Percentiles rank a stretch among this genome's conserved stretches.
Evolutionary conservation across 2,329 filamentous ascomycete species (phyloP).

Genomic region (Stachybotrys chartarum): DNA sequence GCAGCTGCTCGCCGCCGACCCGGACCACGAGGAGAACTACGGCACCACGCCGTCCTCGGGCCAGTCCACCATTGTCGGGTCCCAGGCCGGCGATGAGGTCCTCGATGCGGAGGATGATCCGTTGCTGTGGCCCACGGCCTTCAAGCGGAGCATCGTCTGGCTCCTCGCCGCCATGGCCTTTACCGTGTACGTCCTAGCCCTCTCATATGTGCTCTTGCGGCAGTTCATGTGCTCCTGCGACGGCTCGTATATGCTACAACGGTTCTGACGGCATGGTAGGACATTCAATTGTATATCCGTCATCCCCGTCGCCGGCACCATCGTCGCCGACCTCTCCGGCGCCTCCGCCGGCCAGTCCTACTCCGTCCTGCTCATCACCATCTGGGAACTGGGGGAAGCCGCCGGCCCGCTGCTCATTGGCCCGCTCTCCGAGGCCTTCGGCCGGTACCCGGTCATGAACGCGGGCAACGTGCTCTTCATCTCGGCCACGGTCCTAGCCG

Average conservation of each 20-base stretch:
- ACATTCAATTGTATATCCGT: slow-evolving; percentile 52
- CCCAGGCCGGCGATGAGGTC: not conserved
- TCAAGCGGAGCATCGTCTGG: slow-evolving; percentile 47
- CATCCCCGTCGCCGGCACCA: slow-evolving; percentile 44
- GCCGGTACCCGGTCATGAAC: slow-evolving; percentile 48
- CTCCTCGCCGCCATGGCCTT: slow-evolving; percentile 48
- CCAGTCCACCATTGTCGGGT: not conserved
- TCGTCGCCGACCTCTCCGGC: slow-evolving; percentile 38
- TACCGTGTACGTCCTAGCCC: slow-evolving; percentile 36
- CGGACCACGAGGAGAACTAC: not conserved
- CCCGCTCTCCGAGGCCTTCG: slow-evolving; percentile 54
- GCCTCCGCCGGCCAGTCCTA: slow-evolving; percentile 35
- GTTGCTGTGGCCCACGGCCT: slow-evolving; percentile 35
- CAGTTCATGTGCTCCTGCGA: too few relatives aligned
- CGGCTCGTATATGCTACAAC: too few relatives aligned
- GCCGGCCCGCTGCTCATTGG: slow-evolving; percentile 54
- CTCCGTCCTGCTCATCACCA: slow-evolving; percentile 58
- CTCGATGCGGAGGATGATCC: not conserved
- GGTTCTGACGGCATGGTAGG: slow-evolving; percentile 17
- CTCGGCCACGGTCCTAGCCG: slow-evolving; percentile 36
- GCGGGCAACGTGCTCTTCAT: slow-evolving; percentile 44
- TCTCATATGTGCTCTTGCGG: not conserved
- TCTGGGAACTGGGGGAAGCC: slow-evolving; percentile 62
- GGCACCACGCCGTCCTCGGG: not conserved
- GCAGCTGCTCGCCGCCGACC: not conserved